Percentiles rank a stretch among this genome's conserved stretches.
phyloP scores from a whole-genome alignment of 2,329 filamentous ascomycete genomes.

The Raffaelea arxii region DNA sequence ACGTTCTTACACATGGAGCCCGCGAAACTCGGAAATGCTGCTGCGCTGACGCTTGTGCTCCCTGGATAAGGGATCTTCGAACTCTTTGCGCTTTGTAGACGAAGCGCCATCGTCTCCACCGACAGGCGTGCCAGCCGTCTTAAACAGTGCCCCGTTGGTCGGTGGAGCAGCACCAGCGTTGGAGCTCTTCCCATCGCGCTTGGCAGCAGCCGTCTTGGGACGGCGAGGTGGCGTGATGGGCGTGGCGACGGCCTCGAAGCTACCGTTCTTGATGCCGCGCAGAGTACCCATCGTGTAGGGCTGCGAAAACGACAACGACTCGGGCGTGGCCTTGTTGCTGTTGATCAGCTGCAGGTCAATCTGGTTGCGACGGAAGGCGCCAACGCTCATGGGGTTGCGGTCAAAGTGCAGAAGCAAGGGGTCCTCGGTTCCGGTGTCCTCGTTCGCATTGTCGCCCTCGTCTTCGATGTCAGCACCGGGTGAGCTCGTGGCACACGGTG shows the following conservation, averaged over 20 bases:
- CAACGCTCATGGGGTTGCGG: constrained; percentile 57
- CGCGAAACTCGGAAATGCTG: constrained; percentile 50
- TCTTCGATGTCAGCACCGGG: constrained; percentile 26
- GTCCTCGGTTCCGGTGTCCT: constrained; percentile 32
- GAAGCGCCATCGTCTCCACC: too few relatives aligned
- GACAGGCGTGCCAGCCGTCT: constrained; percentile 12
- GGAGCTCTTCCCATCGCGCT: too few relatives aligned
- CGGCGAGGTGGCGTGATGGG: constrained; percentile 60
- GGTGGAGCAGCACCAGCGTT: too few relatives aligned
- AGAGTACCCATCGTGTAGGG: constrained; percentile 51
- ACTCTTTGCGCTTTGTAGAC: too few relatives aligned
- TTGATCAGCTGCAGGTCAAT: constrained; percentile 51
- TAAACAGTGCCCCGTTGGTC: too few relatives aligned
- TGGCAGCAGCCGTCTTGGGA: too few relatives aligned
- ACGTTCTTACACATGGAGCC: too few relatives aligned
- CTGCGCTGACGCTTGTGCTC: constrained; percentile 49
- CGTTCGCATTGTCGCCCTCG: constrained; percentile 19
- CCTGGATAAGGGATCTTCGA: too few relatives aligned
- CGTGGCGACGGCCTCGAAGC: constrained; percentile 54
- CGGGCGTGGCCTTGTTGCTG: constrained; percentile 49
- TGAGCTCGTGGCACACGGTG: background rate
- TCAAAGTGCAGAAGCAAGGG: constrained; percentile 58
- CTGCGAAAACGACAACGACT: constrained; percentile 53
- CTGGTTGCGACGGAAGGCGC: constrained; percentile 65
- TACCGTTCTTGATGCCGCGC: constrained; percentile 54